phyloP scores from a whole-genome alignment of 192 early-diverging fungal species.

The Coemansia sp. region DNA sequence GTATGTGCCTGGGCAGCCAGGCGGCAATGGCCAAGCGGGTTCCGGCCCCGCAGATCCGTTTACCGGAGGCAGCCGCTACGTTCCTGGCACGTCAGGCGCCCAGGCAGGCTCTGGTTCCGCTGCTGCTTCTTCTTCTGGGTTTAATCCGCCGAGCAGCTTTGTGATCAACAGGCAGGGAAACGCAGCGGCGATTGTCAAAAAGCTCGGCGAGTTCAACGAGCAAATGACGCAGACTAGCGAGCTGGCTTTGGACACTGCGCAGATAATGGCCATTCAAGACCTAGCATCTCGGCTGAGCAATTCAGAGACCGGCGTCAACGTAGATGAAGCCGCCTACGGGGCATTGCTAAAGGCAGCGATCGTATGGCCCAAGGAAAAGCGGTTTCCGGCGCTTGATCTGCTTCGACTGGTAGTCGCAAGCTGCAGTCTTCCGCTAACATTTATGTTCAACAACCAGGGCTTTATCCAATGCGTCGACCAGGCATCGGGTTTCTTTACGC shows the following conservation, averaged over 20 bases:
- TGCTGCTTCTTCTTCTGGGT: conserved; percentile 12
- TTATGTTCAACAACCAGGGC: conserved; percentile 33
- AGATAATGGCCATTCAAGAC: conserved; percentile 17
- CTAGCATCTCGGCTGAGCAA: conserved; percentile 13
- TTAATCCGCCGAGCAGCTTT: conserved; percentile 44
- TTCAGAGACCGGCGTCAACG: conserved; percentile 6
- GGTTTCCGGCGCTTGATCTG: conserved; percentile 85
- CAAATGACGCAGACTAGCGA: conserved; percentile 39
- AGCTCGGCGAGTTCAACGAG: conserved; percentile 69
- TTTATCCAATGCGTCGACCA: conserved; percentile 43
- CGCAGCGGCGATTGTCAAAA: conserved; percentile 65
- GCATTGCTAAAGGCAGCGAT: conserved; percentile 56
- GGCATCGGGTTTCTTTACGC: conserved; percentile 31
- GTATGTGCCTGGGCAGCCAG: conserved; percentile 56
- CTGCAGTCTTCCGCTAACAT: conserved; percentile 31
- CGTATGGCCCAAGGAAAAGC: conserved; percentile 64
- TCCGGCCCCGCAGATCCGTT: conserved; percentile 31
- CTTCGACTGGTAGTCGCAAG: conserved; percentile 66
- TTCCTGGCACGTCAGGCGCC: conserved; percentile 12
- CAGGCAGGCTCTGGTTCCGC: conserved; percentile 3
- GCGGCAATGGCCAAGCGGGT: conserved; percentile 7
- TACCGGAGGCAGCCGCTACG: conserved; percentile 10
- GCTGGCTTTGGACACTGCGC: conserved; percentile 11
- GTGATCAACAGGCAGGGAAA: conserved; percentile 72
- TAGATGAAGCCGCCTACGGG: conserved; percentile 43